These are phyloP conservation scores for Talaromyces sp. DNA, from an alignment of 2,329 filamentous ascomycete species.

Conservation along the genomic window DNA sequence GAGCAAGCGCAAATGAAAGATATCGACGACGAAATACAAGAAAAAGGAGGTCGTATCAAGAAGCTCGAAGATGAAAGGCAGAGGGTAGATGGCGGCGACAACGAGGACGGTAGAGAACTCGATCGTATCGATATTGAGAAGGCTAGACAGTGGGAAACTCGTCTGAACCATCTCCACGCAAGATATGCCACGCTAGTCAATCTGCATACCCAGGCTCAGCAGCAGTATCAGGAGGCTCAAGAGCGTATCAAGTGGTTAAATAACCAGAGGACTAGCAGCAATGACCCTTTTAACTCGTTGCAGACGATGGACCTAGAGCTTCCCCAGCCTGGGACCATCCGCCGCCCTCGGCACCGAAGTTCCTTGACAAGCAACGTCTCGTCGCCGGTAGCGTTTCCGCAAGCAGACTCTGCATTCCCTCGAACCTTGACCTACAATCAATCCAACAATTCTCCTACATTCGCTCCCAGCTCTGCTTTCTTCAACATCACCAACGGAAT, in stretches of 20 bases:
- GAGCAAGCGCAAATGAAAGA: conserved; percentile 47
- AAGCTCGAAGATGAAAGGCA: conserved; percentile 54
- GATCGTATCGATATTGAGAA: conserved; percentile 45
- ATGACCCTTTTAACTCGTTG: conserved; percentile 34
- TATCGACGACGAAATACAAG: conserved; percentile 57
- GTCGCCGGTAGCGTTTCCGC: conserved; percentile 37
- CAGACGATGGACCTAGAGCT: conserved; percentile 38
- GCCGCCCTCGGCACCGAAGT: conserved; percentile 40
- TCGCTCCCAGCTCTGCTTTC: conserved; percentile 43
- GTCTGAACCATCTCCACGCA: conserved; percentile 35
- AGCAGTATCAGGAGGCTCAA: conserved; percentile 42
- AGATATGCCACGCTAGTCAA: conserved; percentile 38
- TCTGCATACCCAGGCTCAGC: conserved; percentile 37
- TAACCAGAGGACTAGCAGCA: conserved; percentile 29
- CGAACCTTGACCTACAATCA: conserved; percentile 43
- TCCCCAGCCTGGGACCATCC: conserved; percentile 33
- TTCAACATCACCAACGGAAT: conserved; percentile 61
- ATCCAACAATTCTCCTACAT: conserved; percentile 48
- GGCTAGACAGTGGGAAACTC: conserved; percentile 42
- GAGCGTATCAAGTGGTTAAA: conserved; percentile 40
- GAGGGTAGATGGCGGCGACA: conserved; percentile 42
- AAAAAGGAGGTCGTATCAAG: conserved; percentile 56
- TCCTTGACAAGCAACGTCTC: conserved; percentile 44
- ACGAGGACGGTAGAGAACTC: conserved; percentile 46
- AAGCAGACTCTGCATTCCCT: conserved; percentile 34